Evolutionary conservation across 768 basidiomycete genomes (phyloP).

Genomic region (Chalciporus chontae): DNA sequence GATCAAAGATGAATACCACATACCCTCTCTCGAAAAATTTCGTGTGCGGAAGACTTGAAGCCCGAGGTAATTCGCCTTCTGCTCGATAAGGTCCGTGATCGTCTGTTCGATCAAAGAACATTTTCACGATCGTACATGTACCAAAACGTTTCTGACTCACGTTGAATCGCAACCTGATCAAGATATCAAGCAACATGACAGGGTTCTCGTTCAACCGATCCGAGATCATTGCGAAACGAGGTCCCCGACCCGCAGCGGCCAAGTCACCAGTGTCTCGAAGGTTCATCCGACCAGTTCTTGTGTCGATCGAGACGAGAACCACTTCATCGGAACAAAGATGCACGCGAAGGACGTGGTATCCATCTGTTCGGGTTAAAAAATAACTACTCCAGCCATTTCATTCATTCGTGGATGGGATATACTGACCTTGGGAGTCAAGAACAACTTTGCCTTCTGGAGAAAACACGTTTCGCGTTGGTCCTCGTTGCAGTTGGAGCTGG

Average conservation of each 20-base stretch:
- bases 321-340: slow-evolving; percentile 75
- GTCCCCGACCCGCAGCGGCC: slow-evolving; percentile 67
- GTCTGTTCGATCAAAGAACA: slow-evolving; percentile 48
- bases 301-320: slow-evolving; percentile 73
- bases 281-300: slow-evolving; percentile 73
- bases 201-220: slow-evolving; percentile 72
- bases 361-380: slow-evolving; percentile 35
- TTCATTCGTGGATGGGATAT: background rate
- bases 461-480: slow-evolving; percentile 53
- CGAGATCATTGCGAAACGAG: slow-evolving; percentile 56
- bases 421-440: slow-evolving; percentile 53
- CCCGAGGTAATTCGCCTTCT: slow-evolving; percentile 85
- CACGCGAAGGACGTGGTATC: slow-evolving; percentile 56
- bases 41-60: slow-evolving; percentile 66
- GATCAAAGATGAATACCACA: background rate
- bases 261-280: slow-evolving; percentile 81
- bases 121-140: background rate
- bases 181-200: slow-evolving; percentile 47
- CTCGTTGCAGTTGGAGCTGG: slow-evolving; percentile 50
- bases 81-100: slow-evolving; percentile 76
- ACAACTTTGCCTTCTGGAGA: slow-evolving; percentile 56
- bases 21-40: slow-evolving; percentile 66
- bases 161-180: slow-evolving; percentile 57
- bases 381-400: background rate
- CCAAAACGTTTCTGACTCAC: slow-evolving; percentile 40